phyloP scores from a whole-genome alignment of 495 filamentous ascomycete species.

The Podospora sp. region DNA sequence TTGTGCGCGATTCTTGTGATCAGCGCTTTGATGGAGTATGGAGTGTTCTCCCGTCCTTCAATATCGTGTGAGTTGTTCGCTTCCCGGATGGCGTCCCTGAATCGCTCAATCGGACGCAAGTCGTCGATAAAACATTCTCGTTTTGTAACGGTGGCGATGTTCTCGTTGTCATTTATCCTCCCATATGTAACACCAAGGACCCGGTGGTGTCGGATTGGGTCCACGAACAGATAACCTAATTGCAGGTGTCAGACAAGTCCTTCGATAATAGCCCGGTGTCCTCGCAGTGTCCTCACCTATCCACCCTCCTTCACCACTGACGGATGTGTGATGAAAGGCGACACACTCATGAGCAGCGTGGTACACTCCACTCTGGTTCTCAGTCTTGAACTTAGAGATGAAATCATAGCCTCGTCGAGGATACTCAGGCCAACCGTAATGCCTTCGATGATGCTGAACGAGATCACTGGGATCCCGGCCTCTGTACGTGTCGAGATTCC shows the following conservation, averaged over 20 bases:
- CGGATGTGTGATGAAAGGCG: not conserved
- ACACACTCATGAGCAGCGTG: not conserved
- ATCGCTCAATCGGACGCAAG: not conserved
- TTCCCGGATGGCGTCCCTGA: not conserved
- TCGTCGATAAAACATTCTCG: not conserved
- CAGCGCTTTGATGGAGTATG: not conserved
- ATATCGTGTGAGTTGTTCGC: not conserved
- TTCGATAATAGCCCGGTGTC: not conserved
- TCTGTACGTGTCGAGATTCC: not conserved
- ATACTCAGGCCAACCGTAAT: not conserved
- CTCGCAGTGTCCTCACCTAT: not conserved
- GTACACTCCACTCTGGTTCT: not conserved
- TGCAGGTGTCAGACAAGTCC: not conserved
- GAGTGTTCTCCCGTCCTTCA: no score
- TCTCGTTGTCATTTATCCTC: not conserved
- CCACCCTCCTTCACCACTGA: not conserved
- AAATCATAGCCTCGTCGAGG: not conserved
- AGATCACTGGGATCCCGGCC: not conserved
- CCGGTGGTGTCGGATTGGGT: not conserved
- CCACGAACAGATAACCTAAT: not conserved
- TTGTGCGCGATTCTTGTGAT: not conserved
- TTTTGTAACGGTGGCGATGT: not conserved
- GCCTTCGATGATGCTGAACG: not conserved
- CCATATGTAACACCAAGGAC: not conserved
- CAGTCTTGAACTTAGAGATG: not conserved